Base-by-base conservation (phyloP, 352 stramenopile species). In the Phytophthora multivora region DNA sequence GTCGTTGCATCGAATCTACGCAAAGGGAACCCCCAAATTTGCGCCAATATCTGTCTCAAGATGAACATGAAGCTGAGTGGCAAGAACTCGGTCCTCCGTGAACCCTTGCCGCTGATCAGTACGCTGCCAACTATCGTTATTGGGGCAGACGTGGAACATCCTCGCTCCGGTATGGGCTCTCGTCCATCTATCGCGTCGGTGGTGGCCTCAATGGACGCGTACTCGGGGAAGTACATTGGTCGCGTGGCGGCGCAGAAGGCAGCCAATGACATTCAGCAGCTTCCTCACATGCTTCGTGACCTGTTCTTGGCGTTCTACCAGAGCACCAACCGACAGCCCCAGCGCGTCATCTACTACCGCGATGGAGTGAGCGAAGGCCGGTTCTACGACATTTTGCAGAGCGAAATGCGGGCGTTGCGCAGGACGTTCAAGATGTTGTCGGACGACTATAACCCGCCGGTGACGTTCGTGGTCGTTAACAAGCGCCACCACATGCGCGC, bases 391-490 rank as follows among this genome's bases (percentile, higher is more conserved):
- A 88, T 95, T 5, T 35, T 91, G 21, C 70, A 90, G 52, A 70
- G 63, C 6, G 88, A 89, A 47, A 90, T 96, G 86, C 83, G 48
- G 86, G 83, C 86, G 16, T 73, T 92, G 11, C 77, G 82, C 26
- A 67, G 69, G 54, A 79, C 83, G 15, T 94, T 86, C 36, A 69
- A 75, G 28, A 56, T 54, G 43, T 28, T 96, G n/a, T 75, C 90
- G 35, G 40, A 70, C 0, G 74, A 59, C 11, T 96, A 95, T 59
- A 62, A 61, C 3, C 88, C 88, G 11, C 64, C 71, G 15, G 89
- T 96, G 63, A 95, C 88, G 26, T 95, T 96, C 58, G 76, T 96
- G 18, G 62, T 95, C 12, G 84, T 93, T 16, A 86, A 95, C 64
- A 96, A 96, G 73, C 85, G 88, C 18, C 88, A 96, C 73, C 80